phyloP scores from a whole-genome alignment of 371 early-diverging fungal species.

The Zychaea mexicana region DNA sequence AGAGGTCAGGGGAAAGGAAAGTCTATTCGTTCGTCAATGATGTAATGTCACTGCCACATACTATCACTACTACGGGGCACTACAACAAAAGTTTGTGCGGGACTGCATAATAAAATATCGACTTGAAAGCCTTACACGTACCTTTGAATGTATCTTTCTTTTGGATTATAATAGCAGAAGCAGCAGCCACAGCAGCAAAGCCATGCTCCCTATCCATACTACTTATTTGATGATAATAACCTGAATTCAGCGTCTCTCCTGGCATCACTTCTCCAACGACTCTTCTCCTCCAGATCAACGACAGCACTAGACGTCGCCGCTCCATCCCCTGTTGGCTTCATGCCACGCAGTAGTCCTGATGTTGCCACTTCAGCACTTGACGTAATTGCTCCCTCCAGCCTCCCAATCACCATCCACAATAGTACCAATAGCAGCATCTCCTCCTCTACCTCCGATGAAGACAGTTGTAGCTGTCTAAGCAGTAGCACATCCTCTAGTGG shows the following conservation, averaged over 20 bases:
- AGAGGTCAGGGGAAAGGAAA: no score
- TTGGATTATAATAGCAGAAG: background rate
- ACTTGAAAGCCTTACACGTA: no score
- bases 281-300: background rate
- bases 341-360: slow-evolving; percentile 15
- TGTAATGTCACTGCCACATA: no score
- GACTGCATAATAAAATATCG: no score
- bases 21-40: no score
- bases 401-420: slow-evolving; percentile 3
- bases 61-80: no score
- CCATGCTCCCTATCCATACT: slow-evolving; percentile 15
- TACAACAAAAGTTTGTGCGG: no score
- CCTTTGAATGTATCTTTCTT: no score
- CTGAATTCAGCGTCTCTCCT: background rate
- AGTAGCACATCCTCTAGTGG: slow-evolving; percentile 6
- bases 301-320: no score
- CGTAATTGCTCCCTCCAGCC: slow-evolving; percentile 16
- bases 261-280: background rate
- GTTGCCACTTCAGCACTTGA: slow-evolving; percentile 18
- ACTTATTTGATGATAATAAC: slow-evolving; percentile 7
- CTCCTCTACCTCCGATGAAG: slow-evolving; percentile 7
- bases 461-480: slow-evolving; percentile 23
- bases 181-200: background rate
- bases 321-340: slow-evolving; percentile 21
- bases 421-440: background rate